Base-by-base conservation (phyloP, 495 filamentous ascomycete species). In the Aspergillus steynii region DNA sequence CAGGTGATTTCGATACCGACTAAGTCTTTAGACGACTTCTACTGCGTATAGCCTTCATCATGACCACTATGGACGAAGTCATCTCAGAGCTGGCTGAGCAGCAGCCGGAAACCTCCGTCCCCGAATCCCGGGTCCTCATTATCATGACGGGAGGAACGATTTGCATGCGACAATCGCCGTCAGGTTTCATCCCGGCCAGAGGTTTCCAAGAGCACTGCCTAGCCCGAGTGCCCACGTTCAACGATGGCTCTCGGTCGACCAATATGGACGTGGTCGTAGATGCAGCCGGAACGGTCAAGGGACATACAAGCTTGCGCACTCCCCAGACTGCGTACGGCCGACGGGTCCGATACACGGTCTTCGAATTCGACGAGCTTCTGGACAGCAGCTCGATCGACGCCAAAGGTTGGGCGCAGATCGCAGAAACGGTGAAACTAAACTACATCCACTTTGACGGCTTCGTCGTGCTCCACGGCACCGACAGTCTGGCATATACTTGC, bases 121-220 rank as follows among this genome's bases (percentile, higher is more conserved):
- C 65, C n/a, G 93, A 96, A 72, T 90, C 91, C 0, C 80, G 92
- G 58, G 90, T 96, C 7, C 79, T 96, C 58, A 88, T 96, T 61
- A 91, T 96, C 75, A 94, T 94, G 84, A 96, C 93, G 14, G 93
- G 95, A 51, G 95, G 95, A 25, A 98, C 95, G 1, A 98, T 99
- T 59, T 97, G 93, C 75, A 99, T 99, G 95, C 83, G 85, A 68
- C 84, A 81, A 12, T 89, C 86, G 3, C 79, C 82, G 0, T 82
- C 86, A 53, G 90, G 86, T 7, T 79, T 89, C 56, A 73, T 90
- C 8, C 89, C 91, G 25, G 90, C 90, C 14, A 79, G 85, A 67
- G 91, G 90, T 0, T 99, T 99, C 68, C 82, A 97, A 29, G 81
- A 96, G 47, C 85, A 86, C 53, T 91, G 90, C 58, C 88, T 99